Base-by-base conservation (phyloP, 352 stramenopile genomes). In the Globisporangium yorkense region DNA sequence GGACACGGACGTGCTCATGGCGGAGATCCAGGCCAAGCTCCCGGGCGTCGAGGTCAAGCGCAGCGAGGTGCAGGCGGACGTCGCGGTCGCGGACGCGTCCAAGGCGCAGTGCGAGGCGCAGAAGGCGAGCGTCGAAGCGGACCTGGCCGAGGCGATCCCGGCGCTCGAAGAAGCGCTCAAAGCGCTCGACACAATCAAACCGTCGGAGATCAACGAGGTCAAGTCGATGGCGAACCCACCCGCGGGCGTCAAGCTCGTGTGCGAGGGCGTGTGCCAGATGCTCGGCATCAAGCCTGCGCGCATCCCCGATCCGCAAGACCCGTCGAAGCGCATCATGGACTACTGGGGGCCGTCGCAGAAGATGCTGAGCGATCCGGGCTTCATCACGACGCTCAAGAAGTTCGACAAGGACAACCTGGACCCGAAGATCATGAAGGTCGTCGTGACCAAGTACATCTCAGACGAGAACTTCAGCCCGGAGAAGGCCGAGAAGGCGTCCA, bases 221-320 rank as follows among this genome's bases (percentile, higher is more conserved):
- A 97, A 98, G 59, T 80, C 78, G 7, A 94, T 98, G 73, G 78
- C 87, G 7, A 98, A 97, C 66, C 94, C 94, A 6, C 94, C 94
- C 0, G 74, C 87, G 2, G 92, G 88, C 35, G 92, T 98, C 13
- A 97, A 97, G 64, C 65, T 98, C 9, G 93, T 98, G 10, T 98
- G 91, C 46, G 88, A 96, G 70, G 93, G 88, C 33, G 88, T 98
- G 15, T 98, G 94, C 54, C 88, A 98, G 39, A 98, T 98, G 90
- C 75, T 98, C 15, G 88, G 87, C 13, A 96, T 97, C 59, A 97
- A 98, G 61, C 82, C 93, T 9, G 77, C 83, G 8, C 77, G 90
- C 18, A 97, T 98, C 62, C 92, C 92, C 6, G 94, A 98, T 61
- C 85, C 85, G 0, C 65, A 74, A 45, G 92, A 98, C 57, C 85